Base-by-base conservation (phyloP, 1,139 yeast species). In the Taphrina confusa region DNA sequence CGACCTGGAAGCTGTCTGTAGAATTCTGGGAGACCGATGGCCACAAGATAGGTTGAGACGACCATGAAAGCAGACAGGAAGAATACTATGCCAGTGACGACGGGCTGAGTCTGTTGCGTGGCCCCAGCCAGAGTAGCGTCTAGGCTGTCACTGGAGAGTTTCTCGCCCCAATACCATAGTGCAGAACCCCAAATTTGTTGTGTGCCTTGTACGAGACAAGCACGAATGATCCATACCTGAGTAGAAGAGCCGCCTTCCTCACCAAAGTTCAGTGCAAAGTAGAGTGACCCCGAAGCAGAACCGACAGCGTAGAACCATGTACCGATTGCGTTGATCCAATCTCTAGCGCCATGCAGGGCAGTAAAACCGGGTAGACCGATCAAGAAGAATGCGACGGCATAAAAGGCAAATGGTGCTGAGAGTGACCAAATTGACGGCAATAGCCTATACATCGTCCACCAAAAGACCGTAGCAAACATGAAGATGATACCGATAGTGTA, bases 101-200 rank as follows among this genome's bases (percentile, higher is more conserved):
- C 63, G 14, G 45, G 31, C 37, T 47, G 37, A 12, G 60, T 57
- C 33, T 55, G 30, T 36, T 60, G 55, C 5, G 61, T 36, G 11
- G 61, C 55, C 18, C 61, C 60, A 16, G 60, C 56, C 4, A 50
- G 40, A 12, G 57, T 49, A 14, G 49, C 47, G 12, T 39, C 51
- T 25, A 57, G 22, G 12, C 40, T 27, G 20, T 61, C 57, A 27
- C 46, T 31, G 12, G 57, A 46, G 25, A 31, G 23, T 44, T 58
- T 57, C 18, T 34, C 56, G 12, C 63, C 63, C 63, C 63, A 61
- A 44, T 46, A 61, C 63, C 63, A 61, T 4, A 61, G 50, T 11
- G 62, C 63, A 3, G 63, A 63, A 3, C 58, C 55, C 62, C 62
- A 61, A 18, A 61, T 55, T 39, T 61, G 61, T 47, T 57, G 61